phyloP scores from a whole-genome alignment of 2,329 filamentous ascomycete genomes.

The Cytospora leucostoma region DNA sequence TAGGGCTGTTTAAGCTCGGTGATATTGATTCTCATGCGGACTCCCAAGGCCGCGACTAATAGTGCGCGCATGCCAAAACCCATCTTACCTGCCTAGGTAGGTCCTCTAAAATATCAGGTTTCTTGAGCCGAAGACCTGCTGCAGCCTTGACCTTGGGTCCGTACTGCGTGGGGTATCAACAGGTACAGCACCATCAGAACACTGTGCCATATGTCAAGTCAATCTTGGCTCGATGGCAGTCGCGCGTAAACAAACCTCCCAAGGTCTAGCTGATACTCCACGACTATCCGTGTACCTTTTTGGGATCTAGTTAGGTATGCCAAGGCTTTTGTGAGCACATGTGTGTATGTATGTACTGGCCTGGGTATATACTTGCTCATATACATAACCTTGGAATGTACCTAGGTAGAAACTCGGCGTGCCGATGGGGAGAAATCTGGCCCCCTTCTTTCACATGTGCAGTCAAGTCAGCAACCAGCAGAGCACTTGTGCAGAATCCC shows the following conservation, averaged over 20 bases:
- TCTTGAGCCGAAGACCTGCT: neutral
- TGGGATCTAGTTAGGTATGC: neutral
- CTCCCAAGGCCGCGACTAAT: constrained; percentile 1
- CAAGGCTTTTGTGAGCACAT: neutral
- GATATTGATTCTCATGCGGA: neutral
- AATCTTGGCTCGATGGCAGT: neutral
- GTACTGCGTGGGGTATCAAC: neutral
- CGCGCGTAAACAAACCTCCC: too few species aligned
- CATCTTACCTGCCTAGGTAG: neutral
- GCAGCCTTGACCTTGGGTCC: neutral
- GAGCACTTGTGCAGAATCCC: neutral
- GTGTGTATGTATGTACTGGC: neutral
- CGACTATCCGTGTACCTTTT: neutral
- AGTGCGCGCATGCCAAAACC: neutral
- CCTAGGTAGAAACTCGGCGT: neutral
- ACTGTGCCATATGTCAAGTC: neutral
- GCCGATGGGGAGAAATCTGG: neutral
- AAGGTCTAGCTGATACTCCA: neutral
- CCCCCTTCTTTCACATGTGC: neutral
- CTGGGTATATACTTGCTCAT: neutral
- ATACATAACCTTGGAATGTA: neutral
- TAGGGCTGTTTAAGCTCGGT: neutral
- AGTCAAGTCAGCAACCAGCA: neutral
- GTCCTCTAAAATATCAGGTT: neutral
- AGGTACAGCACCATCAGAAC: neutral